Percentiles rank a stretch among this genome's conserved stretches.
phyloP scores from a whole-genome alignment of 2,329 filamentous ascomycete genomes.

The Curvularia verruculosa region DNA sequence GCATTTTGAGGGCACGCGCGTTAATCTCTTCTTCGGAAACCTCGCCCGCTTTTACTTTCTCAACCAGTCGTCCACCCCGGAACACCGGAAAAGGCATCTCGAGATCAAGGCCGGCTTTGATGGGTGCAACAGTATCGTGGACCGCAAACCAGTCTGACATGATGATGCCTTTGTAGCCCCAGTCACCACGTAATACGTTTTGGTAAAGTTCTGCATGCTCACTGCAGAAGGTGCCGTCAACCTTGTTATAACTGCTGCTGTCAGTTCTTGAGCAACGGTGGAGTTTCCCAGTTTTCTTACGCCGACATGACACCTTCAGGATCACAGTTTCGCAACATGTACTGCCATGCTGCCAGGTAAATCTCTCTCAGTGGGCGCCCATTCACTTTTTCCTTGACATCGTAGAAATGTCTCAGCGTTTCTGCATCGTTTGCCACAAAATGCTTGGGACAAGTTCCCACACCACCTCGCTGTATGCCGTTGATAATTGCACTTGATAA shows the following conservation, averaged over 20 bases:
- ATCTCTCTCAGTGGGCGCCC: slow-evolving; percentile 60
- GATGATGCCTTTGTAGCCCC: slow-evolving; percentile 53
- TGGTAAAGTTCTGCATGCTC: slow-evolving; percentile 46
- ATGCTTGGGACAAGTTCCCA: slow-evolving; percentile 59
- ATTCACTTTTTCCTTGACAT: slow-evolving; percentile 64
- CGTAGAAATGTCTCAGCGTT: neutral
- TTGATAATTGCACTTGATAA: slow-evolving; percentile 6
- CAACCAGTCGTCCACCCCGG: neutral
- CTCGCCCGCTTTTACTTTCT: slow-evolving; percentile 2
- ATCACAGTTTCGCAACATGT: slow-evolving; percentile 2
- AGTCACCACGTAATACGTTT: slow-evolving; percentile 51
- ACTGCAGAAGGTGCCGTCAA: neutral
- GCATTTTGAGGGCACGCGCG: neutral
- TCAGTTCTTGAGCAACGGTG: slow-evolving; percentile 39
- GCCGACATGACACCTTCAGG: neutral
- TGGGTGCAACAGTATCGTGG: slow-evolving; percentile 1
- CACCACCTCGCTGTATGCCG: slow-evolving; percentile 55
- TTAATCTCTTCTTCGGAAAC: slow-evolving; percentile 50
- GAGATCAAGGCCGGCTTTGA: slow-evolving; percentile 32
- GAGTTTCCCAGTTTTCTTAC: neutral
- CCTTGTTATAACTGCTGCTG: neutral
- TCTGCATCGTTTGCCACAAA: slow-evolving; percentile 65
- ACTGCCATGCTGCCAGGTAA: slow-evolving; percentile 48
- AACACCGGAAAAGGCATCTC: slow-evolving; percentile 38
- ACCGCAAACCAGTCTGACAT: slow-evolving; percentile 33